phyloP scores from a whole-genome alignment of 352 stramenopile genomes.

The Lagenidium sp. region DNA sequence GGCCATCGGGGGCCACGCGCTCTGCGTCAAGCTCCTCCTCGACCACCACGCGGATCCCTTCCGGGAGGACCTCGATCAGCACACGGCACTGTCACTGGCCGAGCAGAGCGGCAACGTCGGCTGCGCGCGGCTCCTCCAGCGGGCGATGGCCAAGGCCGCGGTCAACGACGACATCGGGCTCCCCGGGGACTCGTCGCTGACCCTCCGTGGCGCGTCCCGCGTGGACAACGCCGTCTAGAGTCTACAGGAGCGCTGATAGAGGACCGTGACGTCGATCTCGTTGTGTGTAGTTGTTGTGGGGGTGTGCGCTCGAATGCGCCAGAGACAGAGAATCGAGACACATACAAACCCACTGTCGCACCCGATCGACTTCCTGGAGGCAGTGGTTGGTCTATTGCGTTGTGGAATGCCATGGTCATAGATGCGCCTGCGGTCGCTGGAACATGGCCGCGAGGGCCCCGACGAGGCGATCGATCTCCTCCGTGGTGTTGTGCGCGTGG shows the following conservation, averaged over 20 bases:
- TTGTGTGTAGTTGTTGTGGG: too few relatives aligned
- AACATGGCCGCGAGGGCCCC: conserved; percentile 40
- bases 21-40: conserved; percentile 75
- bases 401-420: not conserved
- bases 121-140: conserved; percentile 60
- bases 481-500: conserved; percentile 90
- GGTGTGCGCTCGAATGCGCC: too few relatives aligned
- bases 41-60: conserved; percentile 77
- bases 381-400: not conserved
- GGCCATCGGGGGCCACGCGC: conserved; percentile 54
- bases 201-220: conserved; percentile 42
- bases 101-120: conserved; percentile 73
- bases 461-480: conserved; percentile 77
- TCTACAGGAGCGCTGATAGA: too few relatives aligned
- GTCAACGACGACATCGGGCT: conserved; percentile 25
- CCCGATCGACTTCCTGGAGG: too few relatives aligned
- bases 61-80: conserved; percentile 68
- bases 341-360: too few relatives aligned
- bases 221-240: conserved; percentile 67
- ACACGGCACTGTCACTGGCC: conserved; percentile 51
- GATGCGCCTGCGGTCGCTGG: not conserved
- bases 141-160: conserved; percentile 64
- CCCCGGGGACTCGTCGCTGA: conserved; percentile 33
- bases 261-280: too few relatives aligned
- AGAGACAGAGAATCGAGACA: too few relatives aligned